Conservation (phyloP, 371 early-diverging fungal species). For the Mycotypha africana region DNA sequence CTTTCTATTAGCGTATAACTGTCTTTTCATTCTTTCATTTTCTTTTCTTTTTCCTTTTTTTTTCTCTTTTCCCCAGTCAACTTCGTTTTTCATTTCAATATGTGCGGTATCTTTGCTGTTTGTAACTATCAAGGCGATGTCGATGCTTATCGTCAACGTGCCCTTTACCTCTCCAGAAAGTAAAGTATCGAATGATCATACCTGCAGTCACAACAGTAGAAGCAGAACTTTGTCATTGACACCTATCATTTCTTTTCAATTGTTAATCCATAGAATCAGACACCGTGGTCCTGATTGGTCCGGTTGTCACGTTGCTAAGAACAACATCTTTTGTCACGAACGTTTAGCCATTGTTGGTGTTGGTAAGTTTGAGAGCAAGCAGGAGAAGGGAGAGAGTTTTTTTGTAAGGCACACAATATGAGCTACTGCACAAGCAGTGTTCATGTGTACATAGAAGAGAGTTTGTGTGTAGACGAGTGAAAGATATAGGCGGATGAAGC, state of each 20-base stretch:
- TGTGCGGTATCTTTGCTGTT: slow-evolving; percentile 96
- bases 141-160: slow-evolving; percentile 74
- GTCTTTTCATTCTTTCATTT: background rate
- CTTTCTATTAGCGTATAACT: too few species aligned
- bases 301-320: slow-evolving; percentile 73
- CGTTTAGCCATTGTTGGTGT: slow-evolving; percentile 97
- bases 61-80: background rate
- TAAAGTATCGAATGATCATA: too few species aligned
- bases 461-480: too few species aligned
- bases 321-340: slow-evolving; percentile 92
- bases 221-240: too few species aligned
- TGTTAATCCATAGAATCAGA: slow-evolving; percentile 66
- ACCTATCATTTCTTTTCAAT: too few species aligned
- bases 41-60: background rate
- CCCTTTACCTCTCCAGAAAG: slow-evolving; percentile 85
- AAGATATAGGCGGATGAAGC: too few species aligned
- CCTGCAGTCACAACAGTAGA: too few species aligned
- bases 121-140: slow-evolving; percentile 81
- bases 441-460: background rate
- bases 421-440: too few species aligned
- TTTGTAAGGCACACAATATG: too few species aligned
- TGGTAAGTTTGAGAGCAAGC: slow-evolving; percentile 65
- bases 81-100: slow-evolving; percentile 18
- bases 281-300: slow-evolving; percentile 98
- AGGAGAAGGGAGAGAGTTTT: too few species aligned